Evolutionary conservation across 768 basidiomycete species (phyloP), one percentile per base, ranked within the genome.

Genomic region (Hypsizygus marmoreus): DNA sequence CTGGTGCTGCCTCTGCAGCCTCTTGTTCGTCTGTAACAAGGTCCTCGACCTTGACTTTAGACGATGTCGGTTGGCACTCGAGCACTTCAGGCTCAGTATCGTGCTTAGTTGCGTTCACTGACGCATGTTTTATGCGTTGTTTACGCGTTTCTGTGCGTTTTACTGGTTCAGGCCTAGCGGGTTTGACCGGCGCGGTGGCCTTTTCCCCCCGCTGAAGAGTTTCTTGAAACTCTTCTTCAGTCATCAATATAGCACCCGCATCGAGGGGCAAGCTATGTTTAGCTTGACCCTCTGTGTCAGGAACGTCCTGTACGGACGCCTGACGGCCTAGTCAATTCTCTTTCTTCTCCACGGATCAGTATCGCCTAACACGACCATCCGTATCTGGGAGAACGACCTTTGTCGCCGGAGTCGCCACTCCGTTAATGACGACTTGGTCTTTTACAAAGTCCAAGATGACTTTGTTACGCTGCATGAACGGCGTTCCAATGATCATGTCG

Each of bases 401-500:
- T 11, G 30, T 13, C 2, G 46, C 51, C 2, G 46, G 39, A 6
- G 39, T 22, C 1, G 32, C 20, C 10, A 30, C 11, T 3, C 55
- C 58, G 16, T 44, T 40, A 0, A 61, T 25, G 1, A 19, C 9
- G 6, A 66, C 39, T 1, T 28, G 17, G 16, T 60, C 43, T 0
- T 40, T 39, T 0, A 32, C 46, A 31, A 67, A 65, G 45, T 65
- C 61, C 2, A 67, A 37, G 0, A 50, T 8, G 0, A 62, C 60
- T 9, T 43, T 36, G 36, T 64, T 49, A n/a, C 47, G 41, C 0
- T 37, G 26, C 52, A 68, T 59, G 40, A 64, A 73, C 4, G 62
- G 64, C 2, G 56, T 66, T 0, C 71, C 68, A 4, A 73, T 51
- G 0, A 73, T 61, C 23, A 60, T 49, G 16, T 72, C 63, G 39